These are phyloP conservation scores for Mrakia gelida DNA, from an alignment of 768 basidiomycete genomes.

Conservation along the genomic window DNA sequence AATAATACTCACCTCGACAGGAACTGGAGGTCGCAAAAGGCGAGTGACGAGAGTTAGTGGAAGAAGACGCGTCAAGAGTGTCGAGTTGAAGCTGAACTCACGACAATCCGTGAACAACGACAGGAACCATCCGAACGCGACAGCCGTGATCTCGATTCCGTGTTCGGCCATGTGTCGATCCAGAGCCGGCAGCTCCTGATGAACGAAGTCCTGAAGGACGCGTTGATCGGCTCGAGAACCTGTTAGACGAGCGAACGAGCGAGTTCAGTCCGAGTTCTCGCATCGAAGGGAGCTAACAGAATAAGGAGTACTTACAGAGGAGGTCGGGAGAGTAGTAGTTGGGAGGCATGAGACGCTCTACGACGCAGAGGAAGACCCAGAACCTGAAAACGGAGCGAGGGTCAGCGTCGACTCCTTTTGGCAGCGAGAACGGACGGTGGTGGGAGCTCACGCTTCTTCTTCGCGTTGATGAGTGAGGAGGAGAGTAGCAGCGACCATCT, in stretches of 20 bases:
- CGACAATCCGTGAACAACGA: constrained; percentile 89
- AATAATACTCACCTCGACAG: constrained; percentile 85
- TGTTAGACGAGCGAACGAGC: not conserved
- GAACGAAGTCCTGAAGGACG: constrained; percentile 82
- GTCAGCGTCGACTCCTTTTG: no score
- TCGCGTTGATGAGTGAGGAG: constrained; percentile 89
- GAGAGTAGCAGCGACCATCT: constrained; percentile 81
- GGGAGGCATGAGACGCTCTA: constrained; percentile 52
- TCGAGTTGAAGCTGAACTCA: not conserved
- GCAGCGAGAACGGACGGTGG: not conserved
- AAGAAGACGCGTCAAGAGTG: not conserved
- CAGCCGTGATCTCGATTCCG: constrained; percentile 84
- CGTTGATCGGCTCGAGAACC: constrained; percentile 83
- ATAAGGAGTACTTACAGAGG: constrained; percentile 52
- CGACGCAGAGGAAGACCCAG: constrained; percentile 30
- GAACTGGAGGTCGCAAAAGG: constrained; percentile 47
- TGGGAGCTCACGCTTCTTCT: constrained; percentile 32
- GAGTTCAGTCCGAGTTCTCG: not conserved
- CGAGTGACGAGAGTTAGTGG: no score
- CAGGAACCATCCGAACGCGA: constrained; percentile 98
- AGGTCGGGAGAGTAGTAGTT: constrained; percentile 92
- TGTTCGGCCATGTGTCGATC: constrained; percentile 69
- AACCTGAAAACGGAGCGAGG: not conserved
- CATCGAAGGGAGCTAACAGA: no score
- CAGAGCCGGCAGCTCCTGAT: constrained; percentile 65